These are phyloP conservation scores for Aspergillus wentii DNA, from an alignment of 495 filamentous ascomycete species.

Conservation along the genomic window DNA sequence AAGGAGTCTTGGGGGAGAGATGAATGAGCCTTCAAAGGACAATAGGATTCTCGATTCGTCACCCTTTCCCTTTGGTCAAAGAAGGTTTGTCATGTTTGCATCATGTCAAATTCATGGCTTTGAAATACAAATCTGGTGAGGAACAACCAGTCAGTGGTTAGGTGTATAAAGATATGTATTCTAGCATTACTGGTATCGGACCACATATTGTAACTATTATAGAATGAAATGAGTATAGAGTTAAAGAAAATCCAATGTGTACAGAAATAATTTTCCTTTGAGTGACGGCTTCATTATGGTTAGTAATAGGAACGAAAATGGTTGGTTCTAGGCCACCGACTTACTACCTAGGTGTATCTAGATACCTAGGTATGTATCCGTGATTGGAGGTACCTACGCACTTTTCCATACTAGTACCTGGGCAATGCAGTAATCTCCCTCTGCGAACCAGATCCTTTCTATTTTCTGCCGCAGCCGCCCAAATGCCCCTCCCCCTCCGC, in stretches of 20 bases:
- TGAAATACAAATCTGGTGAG: too few species aligned
- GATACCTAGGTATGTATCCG: not conserved
- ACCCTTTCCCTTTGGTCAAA: not conserved
- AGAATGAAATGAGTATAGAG: not conserved
- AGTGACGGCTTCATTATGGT: too few species aligned
- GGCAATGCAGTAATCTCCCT: too few species aligned
- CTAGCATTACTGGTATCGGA: slow-evolving; percentile 1
- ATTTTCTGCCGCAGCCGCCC: slow-evolving; percentile 10
- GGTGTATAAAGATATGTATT: slow-evolving; percentile 3
- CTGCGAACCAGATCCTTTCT: slow-evolving; percentile 6
- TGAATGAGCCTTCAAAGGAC: slow-evolving; percentile 31
- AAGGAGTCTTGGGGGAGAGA: slow-evolving; percentile 52
- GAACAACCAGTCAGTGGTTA: too few species aligned
- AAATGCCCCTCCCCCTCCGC: slow-evolving; percentile 41
- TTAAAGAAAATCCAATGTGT: not conserved
- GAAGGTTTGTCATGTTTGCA: not conserved
- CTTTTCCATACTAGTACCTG: too few species aligned
- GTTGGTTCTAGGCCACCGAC: too few species aligned
- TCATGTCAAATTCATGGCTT: too few species aligned
- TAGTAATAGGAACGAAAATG: too few species aligned
- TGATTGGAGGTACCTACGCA: not conserved
- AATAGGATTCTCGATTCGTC: not conserved
- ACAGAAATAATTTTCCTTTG: too few species aligned
- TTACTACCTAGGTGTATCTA: too few species aligned
- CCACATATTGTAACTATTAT: not conserved